Conservation (phyloP, 2,329 filamentous ascomycete genomes). For the Penicillium italicum region DNA sequence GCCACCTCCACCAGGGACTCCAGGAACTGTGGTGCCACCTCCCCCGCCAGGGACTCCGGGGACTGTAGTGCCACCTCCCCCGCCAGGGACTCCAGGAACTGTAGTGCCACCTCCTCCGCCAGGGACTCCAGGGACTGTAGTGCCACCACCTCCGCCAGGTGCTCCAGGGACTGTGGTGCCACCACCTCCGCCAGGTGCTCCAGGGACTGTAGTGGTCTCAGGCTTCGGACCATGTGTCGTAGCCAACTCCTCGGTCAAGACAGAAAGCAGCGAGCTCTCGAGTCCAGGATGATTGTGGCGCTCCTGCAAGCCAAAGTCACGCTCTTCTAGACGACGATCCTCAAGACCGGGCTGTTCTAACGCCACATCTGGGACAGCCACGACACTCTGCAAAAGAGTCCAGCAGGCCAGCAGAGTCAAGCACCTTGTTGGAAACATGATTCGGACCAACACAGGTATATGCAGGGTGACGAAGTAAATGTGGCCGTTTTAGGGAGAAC, state of each 20-base stretch:
- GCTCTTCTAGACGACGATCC: background rate
- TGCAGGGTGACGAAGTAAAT: background rate
- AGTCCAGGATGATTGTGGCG: constrained; percentile 3
- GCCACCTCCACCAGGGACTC: background rate
- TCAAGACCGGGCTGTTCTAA: constrained; percentile 1
- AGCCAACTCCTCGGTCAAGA: constrained; percentile 3
- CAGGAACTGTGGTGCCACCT: background rate
- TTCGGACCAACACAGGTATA: background rate
- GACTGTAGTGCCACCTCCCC: background rate
- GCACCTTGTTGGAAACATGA: constrained; percentile 21
- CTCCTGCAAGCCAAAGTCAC: background rate
- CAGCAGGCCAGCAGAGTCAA: constrained; percentile 18
- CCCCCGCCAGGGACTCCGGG: background rate
- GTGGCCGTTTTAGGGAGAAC: background rate
- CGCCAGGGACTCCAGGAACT: background rate
- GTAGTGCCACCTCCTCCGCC: background rate
- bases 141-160: background rate
- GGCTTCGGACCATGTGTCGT: background rate
- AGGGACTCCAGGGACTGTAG: background rate
- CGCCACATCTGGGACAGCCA: constrained; percentile 7
- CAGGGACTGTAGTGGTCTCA: background rate
- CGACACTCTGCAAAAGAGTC: constrained; percentile 14
- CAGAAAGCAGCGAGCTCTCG: constrained; percentile 5
- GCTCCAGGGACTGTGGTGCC: background rate
- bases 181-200: background rate